Percentiles rank a stretch among this genome's conserved stretches.
phyloP scores from a whole-genome alignment of 805 yeast genomes.

The Kazachstania kunashirensis region DNA sequence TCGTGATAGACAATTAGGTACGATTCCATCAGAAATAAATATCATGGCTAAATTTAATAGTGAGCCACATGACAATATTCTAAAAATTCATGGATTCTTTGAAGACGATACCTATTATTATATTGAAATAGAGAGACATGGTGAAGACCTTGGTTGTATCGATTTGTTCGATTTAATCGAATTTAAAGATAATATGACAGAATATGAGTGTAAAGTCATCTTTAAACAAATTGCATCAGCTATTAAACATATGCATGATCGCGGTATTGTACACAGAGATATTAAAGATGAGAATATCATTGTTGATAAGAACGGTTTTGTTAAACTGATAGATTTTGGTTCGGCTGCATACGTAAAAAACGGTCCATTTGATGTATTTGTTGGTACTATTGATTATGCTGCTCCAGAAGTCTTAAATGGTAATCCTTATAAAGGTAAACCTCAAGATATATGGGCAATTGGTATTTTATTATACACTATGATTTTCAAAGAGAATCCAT shows the following conservation, averaged over 20 bases:
- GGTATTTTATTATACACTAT: slow-evolving; percentile 88
- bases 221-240: slow-evolving; percentile 74
- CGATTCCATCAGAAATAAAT: slow-evolving; percentile 89
- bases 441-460: slow-evolving; percentile 95
- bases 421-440: slow-evolving; percentile 77
- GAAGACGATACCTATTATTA: slow-evolving; percentile 86
- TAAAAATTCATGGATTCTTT: slow-evolving; percentile 77
- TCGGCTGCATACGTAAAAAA: slow-evolving; percentile 81
- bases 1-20: slow-evolving; percentile 78
- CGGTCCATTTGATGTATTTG: slow-evolving; percentile 95
- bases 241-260: slow-evolving; percentile 65
- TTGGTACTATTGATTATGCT: slow-evolving; percentile 93
- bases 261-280: slow-evolving; percentile 87
- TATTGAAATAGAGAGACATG: slow-evolving; percentile 86
- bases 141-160: slow-evolving; percentile 79
- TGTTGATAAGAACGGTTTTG: slow-evolving; percentile 67
- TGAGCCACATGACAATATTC: slow-evolving; percentile 77
- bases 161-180: slow-evolving; percentile 90
- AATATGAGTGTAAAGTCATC: slow-evolving; percentile 62
- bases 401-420: slow-evolving; percentile 93
- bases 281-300: slow-evolving; percentile 90
- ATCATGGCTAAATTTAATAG: slow-evolving; percentile 66
- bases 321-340: slow-evolving; percentile 87
- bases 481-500: slow-evolving; percentile 86
- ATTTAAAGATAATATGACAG: slow-evolving; percentile 65